Percentiles rank a stretch among this genome's conserved stretches.
Conservation (phyloP, 495 filamentous ascomycete species). For the Neurospora sp. region DNA sequence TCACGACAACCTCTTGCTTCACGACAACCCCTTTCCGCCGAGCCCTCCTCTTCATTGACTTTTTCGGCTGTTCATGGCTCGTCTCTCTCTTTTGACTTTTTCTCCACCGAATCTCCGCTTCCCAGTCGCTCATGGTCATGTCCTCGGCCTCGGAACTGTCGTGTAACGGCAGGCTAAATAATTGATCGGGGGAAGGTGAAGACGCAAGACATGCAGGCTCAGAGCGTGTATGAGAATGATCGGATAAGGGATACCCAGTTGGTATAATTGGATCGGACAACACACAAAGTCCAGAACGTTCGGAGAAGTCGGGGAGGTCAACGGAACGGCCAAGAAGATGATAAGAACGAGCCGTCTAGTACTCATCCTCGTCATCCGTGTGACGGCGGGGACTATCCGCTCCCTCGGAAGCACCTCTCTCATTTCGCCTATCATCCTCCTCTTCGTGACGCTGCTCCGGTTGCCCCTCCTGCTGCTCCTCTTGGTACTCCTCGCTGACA, state of each 20-base stretch:
- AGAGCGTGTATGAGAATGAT: background rate
- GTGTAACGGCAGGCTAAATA: background rate
- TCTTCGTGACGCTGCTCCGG: background rate
- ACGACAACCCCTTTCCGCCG: too few relatives aligned
- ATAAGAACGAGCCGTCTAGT: background rate
- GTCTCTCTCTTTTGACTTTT: background rate
- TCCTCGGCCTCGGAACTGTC: background rate
- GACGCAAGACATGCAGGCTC: background rate
- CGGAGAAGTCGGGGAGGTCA: background rate
- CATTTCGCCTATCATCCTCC: background rate
- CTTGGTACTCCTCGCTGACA: slow-evolving; percentile 16
- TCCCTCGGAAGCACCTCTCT: background rate
- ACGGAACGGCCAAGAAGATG: too few relatives aligned
- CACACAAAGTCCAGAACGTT: background rate
- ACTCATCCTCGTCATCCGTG: slow-evolving; percentile 19
- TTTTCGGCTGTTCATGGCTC: background rate
- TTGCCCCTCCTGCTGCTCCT: slow-evolving; percentile 1
- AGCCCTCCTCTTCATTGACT: background rate
- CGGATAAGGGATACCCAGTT: background rate
- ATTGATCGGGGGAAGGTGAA: background rate
- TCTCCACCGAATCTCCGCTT: background rate
- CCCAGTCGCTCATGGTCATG: background rate
- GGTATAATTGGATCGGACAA: background rate
- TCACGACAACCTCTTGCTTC: background rate
- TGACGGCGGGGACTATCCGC: background rate